A percentile compares a stretch with the other conserved stretches of the same genome.
Evolutionary conservation across 2,329 filamentous ascomycete genomes (phyloP).

Genomic region (Nigrospora oryzae): DNA sequence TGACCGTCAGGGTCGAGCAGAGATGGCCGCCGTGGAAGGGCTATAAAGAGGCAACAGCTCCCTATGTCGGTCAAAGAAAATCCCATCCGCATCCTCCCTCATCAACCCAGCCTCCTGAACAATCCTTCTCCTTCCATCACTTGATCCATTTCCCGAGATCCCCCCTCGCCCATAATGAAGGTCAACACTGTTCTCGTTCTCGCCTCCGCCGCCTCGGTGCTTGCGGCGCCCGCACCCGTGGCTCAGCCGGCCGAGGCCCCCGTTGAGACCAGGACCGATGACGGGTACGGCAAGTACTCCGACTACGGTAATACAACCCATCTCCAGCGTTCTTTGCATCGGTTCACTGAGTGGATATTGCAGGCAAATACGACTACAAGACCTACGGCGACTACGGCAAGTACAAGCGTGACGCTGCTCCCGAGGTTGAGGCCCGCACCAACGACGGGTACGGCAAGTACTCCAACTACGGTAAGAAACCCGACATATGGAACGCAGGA

Average conservation of each 20-base stretch:
- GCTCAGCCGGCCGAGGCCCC: not conserved
- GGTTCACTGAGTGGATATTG: no score
- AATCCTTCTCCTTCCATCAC: no score
- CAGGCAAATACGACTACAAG: no score
- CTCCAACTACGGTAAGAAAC: not conserved
- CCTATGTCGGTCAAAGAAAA: no score
- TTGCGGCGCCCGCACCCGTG: slow-evolving; percentile 1
- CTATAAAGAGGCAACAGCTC: no score
- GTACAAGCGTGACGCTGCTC: not conserved
- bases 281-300: not conserved
- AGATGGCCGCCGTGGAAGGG: no score
- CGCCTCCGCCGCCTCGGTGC: slow-evolving; percentile 1
- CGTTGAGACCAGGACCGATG: not conserved
- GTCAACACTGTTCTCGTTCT: not conserved
- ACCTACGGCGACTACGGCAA: not conserved
- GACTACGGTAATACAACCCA: not conserved
- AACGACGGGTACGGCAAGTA: not conserved
- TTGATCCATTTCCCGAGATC: not conserved
- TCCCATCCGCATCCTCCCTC: no score
- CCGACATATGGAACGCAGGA: not conserved
- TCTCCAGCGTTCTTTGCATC: no score
- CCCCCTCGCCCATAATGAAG: slow-evolving; percentile 1
- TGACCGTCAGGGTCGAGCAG: no score
- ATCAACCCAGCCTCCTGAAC: no score
- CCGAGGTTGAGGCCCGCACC: not conserved